Conservation (phyloP, 2,329 filamentous ascomycete species). For the Neoarthrinium moseri region DNA sequence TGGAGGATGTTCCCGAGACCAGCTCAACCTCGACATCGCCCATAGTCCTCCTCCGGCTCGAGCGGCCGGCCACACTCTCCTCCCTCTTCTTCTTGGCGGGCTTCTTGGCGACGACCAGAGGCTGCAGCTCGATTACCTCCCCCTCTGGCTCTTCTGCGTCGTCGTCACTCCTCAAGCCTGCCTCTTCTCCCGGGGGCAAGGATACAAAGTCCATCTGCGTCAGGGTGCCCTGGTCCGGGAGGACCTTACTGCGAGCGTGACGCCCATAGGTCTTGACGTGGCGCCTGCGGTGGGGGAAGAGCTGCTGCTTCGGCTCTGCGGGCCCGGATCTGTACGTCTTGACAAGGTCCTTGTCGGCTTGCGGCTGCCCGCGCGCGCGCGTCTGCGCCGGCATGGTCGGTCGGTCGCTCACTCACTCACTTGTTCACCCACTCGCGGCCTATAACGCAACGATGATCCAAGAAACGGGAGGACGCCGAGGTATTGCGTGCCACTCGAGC, state of each 20-base stretch:
- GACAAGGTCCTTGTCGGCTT: too few relatives aligned
- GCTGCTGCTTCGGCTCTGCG: constrained; percentile 3
- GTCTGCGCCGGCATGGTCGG: constrained; percentile 2
- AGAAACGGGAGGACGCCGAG: too few relatives aligned
- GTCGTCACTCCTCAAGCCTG: constrained; percentile 10
- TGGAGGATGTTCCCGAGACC: constrained; percentile 14
- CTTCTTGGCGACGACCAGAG: constrained; percentile 10
- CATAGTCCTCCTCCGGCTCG: constrained; percentile 24
- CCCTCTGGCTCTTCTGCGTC: constrained; percentile 17
- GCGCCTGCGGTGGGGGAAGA: constrained; percentile 5
- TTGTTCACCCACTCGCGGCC: too few relatives aligned
- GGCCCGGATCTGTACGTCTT: neutral
- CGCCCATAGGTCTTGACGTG: constrained; percentile 7
- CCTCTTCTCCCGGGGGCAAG: constrained; percentile 7
- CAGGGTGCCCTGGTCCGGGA: constrained; percentile 6
- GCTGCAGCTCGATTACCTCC: constrained; percentile 11
- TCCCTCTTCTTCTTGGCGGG: constrained; percentile 13
- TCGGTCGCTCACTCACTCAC: neutral
- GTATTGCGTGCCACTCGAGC: too few relatives aligned
- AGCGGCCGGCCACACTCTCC: constrained; percentile 14
- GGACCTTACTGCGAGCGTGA: neutral
- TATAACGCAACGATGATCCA: too few relatives aligned
- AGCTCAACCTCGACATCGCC: constrained; percentile 20
- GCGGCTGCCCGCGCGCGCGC: neutral
- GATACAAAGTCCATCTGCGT: constrained; percentile 9